Percentiles rank a stretch among this genome's conserved stretches.
Conservation (phyloP, 805 yeast genomes). For the Wickerhamomyces chaumierensis region DNA sequence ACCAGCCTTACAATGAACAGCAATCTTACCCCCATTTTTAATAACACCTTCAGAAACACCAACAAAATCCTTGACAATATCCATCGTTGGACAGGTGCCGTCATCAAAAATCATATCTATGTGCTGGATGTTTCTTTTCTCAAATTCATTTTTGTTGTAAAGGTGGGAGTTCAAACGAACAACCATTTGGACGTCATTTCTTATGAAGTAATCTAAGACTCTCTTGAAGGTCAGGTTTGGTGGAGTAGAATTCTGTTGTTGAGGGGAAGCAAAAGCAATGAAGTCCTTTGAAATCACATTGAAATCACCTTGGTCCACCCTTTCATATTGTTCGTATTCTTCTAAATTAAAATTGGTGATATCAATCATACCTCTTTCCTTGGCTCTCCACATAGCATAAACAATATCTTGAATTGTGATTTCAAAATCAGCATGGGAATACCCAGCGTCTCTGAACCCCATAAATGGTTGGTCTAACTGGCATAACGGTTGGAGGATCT, state of each 20-base stretch:
- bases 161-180: conserved; percentile 88
- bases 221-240: conserved; percentile 69
- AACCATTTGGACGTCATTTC: conserved; percentile 72
- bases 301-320: conserved; percentile 96
- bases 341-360: conserved; percentile 80
- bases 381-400: conserved; percentile 96
- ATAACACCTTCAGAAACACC: conserved; percentile 93
- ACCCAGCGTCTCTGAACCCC: conserved; percentile 96
- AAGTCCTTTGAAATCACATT: conserved; percentile 87
- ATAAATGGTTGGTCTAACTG: conserved; percentile 89
- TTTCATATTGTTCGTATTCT: conserved; percentile 87
- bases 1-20: conserved; percentile 99
- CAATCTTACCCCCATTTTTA: conserved; percentile 79
- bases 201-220: conserved; percentile 67
- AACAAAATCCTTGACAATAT: conserved; percentile 81
- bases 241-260: conserved; percentile 38
- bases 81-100: conserved; percentile 95
- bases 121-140: conserved; percentile 74
- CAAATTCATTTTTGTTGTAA: conserved; percentile 78
- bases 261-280: conserved; percentile 96
- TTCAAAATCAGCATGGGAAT: conserved; percentile 89
- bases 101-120: conserved; percentile 95
- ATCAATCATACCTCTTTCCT: conserved; percentile 82
- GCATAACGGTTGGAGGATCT: conserved; percentile 87
- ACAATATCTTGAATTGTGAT: conserved; percentile 90